Evolutionary conservation across 169 alveolate genomes (phyloP).

Genomic region (Plasmodium inui): DNA sequence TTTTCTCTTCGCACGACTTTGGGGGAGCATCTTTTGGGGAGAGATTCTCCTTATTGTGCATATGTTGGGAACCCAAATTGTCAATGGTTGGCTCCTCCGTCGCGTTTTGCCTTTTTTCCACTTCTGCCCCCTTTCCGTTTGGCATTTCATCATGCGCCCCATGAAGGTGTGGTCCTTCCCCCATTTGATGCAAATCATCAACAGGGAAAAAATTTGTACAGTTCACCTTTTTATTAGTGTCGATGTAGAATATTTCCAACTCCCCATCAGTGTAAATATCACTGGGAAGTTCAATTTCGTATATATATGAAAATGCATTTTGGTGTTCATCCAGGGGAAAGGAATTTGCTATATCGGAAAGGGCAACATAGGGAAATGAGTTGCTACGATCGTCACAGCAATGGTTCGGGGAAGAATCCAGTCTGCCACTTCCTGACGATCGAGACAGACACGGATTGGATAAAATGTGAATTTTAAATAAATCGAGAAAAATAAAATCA

Average conservation of each 20-base stretch:
- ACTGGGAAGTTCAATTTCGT: constrained; percentile 20
- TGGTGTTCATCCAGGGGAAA: constrained; percentile 7
- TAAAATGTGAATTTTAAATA: constrained; percentile 27
- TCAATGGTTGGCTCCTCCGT: background rate
- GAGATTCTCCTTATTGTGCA: background rate
- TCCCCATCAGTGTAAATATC: constrained; percentile 46
- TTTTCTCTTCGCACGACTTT: background rate
- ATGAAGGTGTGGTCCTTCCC: background rate
- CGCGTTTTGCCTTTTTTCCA: background rate
- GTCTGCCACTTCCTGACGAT: background rate
- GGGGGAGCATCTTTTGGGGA: background rate
- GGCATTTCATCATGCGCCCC: background rate
- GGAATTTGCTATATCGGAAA: background rate
- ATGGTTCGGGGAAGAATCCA: background rate
- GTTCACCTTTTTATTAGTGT: constrained; percentile 23
- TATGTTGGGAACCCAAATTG: background rate
- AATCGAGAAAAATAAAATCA: constrained; percentile 36
- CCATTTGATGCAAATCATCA: background rate
- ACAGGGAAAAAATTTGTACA: constrained; percentile 23
- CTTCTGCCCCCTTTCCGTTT: constrained; percentile 2
- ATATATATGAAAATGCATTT: constrained; percentile 22
- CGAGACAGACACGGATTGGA: constrained; percentile 11
- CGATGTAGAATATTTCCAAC: constrained; percentile 39
- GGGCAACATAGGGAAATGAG: background rate
- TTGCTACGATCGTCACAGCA: background rate